Base-by-base conservation (phyloP, 2,329 filamentous ascomycete species). In the Calonectria henricotiae region DNA sequence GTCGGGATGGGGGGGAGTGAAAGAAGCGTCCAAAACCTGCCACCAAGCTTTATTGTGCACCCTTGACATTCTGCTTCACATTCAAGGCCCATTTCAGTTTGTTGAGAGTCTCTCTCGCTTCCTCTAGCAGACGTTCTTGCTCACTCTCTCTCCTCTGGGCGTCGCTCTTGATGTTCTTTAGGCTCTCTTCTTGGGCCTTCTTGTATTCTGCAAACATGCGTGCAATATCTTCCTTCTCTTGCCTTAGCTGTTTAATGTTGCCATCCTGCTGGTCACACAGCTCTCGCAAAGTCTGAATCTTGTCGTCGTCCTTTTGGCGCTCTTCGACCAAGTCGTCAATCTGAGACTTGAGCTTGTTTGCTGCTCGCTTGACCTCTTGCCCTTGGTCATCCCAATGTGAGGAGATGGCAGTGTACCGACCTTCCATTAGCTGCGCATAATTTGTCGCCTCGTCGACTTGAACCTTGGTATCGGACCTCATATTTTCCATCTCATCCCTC, bases 51-150 rank as follows among this genome's bases (percentile, higher is more conserved):
- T 79, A 90, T 80, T 88, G 81, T 7, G 89, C 87, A 65, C 84
- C 88, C 68, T 85, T 85, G 67, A 91, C 86, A 72, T 88, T 90
- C 71, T 88, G 83, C 83, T 93, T 91, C 62, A 93, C 87, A 64
- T 88, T 90, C 73, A 95, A 86, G 15, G 93, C 91, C 93, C 93
- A 95, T 77, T 86, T 89, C 81, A 95, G 86, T 83, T 94, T 90
- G 72, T 90, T 86, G 62, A 93, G 83, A n/a, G 89, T 88, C 75
- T 88, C 85, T 73, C 86, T 85, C 49, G 91, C 84, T 77, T 91
- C 89, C 43, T 86, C 81, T n/a, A 92, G 82, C 30, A 89, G 84
- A 67, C 81, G 81, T 72, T 90, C 85, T 75, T 93, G 91, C 77
- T 92, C 88, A 30, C 86, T 82, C 78, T 93, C 92, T 72, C 89